Evolutionary conservation across 148 eudicot species (phyloP).

Genomic region (Beta vulgaris): DNA sequence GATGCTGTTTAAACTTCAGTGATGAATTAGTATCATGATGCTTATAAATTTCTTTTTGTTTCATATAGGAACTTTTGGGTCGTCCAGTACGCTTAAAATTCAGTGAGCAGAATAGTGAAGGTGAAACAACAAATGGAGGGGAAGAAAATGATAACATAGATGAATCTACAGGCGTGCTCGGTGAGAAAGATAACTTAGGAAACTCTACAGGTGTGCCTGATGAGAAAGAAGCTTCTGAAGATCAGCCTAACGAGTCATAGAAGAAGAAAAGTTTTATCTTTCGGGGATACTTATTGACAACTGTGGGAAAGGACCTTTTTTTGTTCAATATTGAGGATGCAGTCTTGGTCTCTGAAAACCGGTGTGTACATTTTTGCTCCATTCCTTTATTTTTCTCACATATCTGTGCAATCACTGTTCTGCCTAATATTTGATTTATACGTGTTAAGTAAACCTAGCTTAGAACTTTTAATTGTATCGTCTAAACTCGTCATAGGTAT

Average conservation of each 20-base stretch:
- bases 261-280: neutral
- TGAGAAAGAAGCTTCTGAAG: conserved; percentile 36
- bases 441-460: neutral
- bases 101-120: conserved; percentile 45
- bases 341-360: neutral
- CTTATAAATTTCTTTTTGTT: neutral
- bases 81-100: conserved; percentile 63
- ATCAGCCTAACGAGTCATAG: conserved; percentile 42
- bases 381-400: neutral
- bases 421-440: neutral
- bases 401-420: neutral
- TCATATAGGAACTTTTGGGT: conserved; percentile 68
- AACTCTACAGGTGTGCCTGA: conserved; percentile 27
- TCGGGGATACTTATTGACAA: neutral
- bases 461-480: neutral
- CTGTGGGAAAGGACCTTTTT: neutral
- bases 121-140: conserved; percentile 36
- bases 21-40: neutral
- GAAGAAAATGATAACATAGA: conserved; percentile 28
- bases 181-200: conserved; percentile 29
- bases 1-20: neutral
- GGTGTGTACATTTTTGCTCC: conserved; percentile 23
- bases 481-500: neutral
- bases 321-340: neutral
- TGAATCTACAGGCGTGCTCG: conserved; percentile 27